phyloP scores from a whole-genome alignment of 1,284 basidiomycete genomes.

The Apiotrichum siamense region DNA sequence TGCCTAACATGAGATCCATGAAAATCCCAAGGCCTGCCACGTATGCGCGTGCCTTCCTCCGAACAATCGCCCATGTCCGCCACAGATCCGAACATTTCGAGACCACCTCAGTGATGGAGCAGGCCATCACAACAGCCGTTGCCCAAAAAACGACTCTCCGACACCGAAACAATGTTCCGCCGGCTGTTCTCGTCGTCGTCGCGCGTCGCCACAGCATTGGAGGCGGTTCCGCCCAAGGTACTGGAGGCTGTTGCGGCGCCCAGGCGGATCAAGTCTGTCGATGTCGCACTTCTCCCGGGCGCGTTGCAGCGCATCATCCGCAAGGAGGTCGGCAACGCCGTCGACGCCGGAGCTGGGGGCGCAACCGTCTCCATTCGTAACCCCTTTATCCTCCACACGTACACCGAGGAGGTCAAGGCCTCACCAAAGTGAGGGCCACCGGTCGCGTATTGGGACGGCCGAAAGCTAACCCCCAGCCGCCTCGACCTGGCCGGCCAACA shows the following conservation, averaged over 20 bases:
- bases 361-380: constrained; percentile 28
- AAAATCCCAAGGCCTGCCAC: too few relatives aligned
- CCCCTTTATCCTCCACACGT: constrained; percentile 35
- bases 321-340: constrained; percentile 3
- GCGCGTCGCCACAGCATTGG: background rate
- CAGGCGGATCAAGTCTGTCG: too few relatives aligned
- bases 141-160: too few relatives aligned
- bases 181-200: constrained; percentile 18
- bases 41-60: too few relatives aligned
- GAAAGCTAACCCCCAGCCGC: background rate
- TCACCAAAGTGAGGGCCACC: too few relatives aligned
- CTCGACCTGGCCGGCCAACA: background rate
- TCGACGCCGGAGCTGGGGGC: background rate
- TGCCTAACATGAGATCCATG: too few relatives aligned
- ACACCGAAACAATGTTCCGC: constrained; percentile 8
- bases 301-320: constrained; percentile 19
- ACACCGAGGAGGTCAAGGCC: constrained; percentile 17
- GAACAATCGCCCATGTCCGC: too few relatives aligned
- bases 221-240: background rate
- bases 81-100: background rate
- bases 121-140: too few relatives aligned
- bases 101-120: too few relatives aligned
- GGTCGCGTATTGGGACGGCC: too few relatives aligned
- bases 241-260: background rate
- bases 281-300: constrained; percentile 18